phyloP scores from a whole-genome alignment of 345 rosid species.

The Clarkia xantiana region DNA sequence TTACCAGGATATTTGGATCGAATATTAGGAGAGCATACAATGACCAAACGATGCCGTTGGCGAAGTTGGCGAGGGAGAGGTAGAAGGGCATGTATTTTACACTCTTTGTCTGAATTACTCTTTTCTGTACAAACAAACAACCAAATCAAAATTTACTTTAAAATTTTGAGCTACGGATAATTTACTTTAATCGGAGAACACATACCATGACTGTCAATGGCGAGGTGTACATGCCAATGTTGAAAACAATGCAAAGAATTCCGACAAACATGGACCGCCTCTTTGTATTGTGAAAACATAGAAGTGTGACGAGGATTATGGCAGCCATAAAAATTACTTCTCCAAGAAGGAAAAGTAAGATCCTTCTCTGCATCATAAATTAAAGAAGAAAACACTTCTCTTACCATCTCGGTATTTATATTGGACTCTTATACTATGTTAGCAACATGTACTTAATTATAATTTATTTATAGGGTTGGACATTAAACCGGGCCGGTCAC shows the following conservation, averaged over 20 bases:
- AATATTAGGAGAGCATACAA: slow-evolving; percentile 39
- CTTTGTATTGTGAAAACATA: slow-evolving; percentile 19
- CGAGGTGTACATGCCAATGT: slow-evolving; percentile 44
- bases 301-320: slow-evolving; percentile 22
- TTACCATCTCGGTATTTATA: too few species aligned
- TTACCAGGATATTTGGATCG: slow-evolving; percentile 50
- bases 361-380: slow-evolving; percentile 20
- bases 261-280: slow-evolving; percentile 41
- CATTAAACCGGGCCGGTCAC: too few species aligned
- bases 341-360: slow-evolving; percentile 13
- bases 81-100: slow-evolving; percentile 79
- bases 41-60: slow-evolving; percentile 46
- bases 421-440: too few species aligned
- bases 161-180: not conserved
- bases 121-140: slow-evolving; percentile 14
- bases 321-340: slow-evolving; percentile 34
- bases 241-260: slow-evolving; percentile 19
- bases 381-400: not conserved
- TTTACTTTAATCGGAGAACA: not conserved
- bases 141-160: not conserved
- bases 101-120: slow-evolving; percentile 61
- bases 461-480: too few species aligned
- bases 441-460: too few species aligned
- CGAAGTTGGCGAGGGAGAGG: slow-evolving; percentile 36
- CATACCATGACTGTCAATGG: slow-evolving; percentile 62